phyloP scores from a whole-genome alignment of 805 yeast genomes.

The Grigorovia transvaalensis region DNA sequence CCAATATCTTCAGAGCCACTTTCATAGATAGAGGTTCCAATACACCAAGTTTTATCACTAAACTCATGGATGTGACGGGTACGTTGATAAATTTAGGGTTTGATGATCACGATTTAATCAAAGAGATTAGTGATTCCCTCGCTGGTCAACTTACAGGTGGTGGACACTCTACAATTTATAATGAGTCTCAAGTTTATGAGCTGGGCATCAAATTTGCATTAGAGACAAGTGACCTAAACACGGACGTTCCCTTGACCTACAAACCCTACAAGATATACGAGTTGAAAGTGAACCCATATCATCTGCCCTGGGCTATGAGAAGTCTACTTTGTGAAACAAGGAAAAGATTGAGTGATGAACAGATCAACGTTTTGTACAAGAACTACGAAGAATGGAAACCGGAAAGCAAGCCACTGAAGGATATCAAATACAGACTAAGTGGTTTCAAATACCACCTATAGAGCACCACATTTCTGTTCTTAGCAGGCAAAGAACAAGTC shows the following conservation, averaged over 20 bases:
- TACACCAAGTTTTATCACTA: constrained; percentile 69
- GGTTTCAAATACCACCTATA: constrained; percentile 32
- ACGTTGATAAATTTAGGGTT: constrained; percentile 65
- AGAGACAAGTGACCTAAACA: constrained; percentile 55
- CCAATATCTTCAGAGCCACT: constrained; percentile 80
- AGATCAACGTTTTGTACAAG: constrained; percentile 48
- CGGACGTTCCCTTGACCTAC: constrained; percentile 30
- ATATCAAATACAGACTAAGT: constrained; percentile 67
- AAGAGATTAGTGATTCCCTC: constrained; percentile 66
- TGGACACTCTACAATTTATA: constrained; percentile 86
- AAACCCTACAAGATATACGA: constrained; percentile 49
- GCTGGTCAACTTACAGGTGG: constrained; percentile 93
- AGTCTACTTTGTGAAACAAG: constrained; percentile 65
- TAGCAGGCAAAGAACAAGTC: background rate
- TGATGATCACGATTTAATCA: constrained; percentile 76
- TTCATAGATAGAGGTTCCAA: constrained; percentile 75
- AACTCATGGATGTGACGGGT: constrained; percentile 64
- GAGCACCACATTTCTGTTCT: background rate
- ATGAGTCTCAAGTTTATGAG: constrained; percentile 75
- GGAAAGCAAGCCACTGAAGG: constrained; percentile 68
- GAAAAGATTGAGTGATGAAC: constrained; percentile 41
- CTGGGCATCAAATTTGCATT: constrained; percentile 64
- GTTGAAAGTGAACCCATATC: constrained; percentile 69
- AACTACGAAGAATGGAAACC: constrained; percentile 87
- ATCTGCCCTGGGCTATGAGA: constrained; percentile 86